phyloP scores from a whole-genome alignment of 768 basidiomycete species.

The Calocybe cyanea region DNA sequence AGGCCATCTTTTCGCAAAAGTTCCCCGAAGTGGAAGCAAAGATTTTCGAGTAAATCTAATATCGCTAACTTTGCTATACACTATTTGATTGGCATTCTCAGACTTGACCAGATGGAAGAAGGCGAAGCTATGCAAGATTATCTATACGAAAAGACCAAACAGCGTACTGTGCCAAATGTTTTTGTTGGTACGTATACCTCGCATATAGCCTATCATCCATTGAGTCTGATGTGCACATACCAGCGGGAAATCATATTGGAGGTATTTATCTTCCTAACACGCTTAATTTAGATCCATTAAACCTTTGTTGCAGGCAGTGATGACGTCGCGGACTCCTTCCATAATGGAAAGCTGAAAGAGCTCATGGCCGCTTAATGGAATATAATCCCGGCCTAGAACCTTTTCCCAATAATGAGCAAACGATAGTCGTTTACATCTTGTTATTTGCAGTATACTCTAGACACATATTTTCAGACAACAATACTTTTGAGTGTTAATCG shows the following conservation, averaged over 20 bases:
- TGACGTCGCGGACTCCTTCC: conserved; percentile 27
- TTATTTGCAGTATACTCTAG: too few relatives aligned
- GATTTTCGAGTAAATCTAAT: conserved; percentile 43
- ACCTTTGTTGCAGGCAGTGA: conserved; percentile 34
- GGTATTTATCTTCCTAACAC: conserved; percentile 40
- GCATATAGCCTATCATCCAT: not conserved
- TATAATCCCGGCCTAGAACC: too few relatives aligned
- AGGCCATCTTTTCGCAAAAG: conserved; percentile 37
- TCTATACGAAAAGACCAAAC: conserved; percentile 57
- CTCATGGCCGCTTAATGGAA: conserved; percentile 7
- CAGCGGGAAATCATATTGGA: conserved; percentile 53
- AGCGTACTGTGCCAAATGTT: conserved; percentile 72
- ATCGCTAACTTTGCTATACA: not conserved
- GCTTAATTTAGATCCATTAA: too few relatives aligned
- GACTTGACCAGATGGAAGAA: conserved; percentile 58
- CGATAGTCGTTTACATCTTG: too few relatives aligned
- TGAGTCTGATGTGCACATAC: not conserved
- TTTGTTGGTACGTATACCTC: conserved; percentile 60
- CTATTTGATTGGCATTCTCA: conserved; percentile 17
- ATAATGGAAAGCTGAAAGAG: conserved; percentile 23
- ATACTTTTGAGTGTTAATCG: too few relatives aligned
- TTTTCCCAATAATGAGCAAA: too few relatives aligned
- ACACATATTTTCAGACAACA: too few relatives aligned
- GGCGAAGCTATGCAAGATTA: conserved; percentile 65
- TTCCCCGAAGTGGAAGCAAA: conserved; percentile 34